These are phyloP conservation scores for Yamadazyma trypodendri DNA, from an alignment of 1,139 yeast genomes.

Conservation along the genomic window DNA sequence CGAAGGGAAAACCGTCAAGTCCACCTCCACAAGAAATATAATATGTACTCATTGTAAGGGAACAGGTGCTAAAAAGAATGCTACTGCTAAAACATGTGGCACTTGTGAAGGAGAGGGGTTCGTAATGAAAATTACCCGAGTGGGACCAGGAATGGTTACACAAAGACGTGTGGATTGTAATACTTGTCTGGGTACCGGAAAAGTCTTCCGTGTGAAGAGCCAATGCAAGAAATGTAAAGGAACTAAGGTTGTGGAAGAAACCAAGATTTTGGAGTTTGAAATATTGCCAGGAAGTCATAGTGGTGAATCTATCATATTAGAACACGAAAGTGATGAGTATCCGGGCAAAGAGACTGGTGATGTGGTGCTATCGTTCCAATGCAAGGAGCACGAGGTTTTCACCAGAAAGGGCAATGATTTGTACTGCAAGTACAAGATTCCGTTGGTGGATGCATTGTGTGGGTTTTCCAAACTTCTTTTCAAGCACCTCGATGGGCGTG, in stretches of 20 bases:
- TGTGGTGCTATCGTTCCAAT: constrained; percentile 59
- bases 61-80: constrained; percentile 65
- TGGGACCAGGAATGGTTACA: constrained; percentile 77
- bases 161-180: constrained; percentile 64
- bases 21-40: constrained; percentile 70
- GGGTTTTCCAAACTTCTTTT: constrained; percentile 72
- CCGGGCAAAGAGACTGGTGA: constrained; percentile 80
- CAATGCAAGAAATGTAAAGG: constrained; percentile 80
- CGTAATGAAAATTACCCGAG: constrained; percentile 57
- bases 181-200: constrained; percentile 73
- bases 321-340: constrained; percentile 75
- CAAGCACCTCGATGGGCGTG: constrained; percentile 82
- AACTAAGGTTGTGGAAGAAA: constrained; percentile 57
- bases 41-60: constrained; percentile 76
- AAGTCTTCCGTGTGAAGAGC: constrained; percentile 61
- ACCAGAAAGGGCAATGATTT: constrained; percentile 65
- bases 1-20: constrained; percentile 77
- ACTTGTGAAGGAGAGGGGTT: constrained; percentile 75
- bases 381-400: constrained; percentile 47
- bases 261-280: constrained; percentile 74
- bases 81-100: constrained; percentile 57
- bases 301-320: constrained; percentile 60
- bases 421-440: constrained; percentile 55
- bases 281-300: constrained; percentile 68
- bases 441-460: constrained; percentile 77